Evolutionary conservation across 1,139 yeast genomes (phyloP).

Genomic region (Chernovozyma aurita): DNA sequence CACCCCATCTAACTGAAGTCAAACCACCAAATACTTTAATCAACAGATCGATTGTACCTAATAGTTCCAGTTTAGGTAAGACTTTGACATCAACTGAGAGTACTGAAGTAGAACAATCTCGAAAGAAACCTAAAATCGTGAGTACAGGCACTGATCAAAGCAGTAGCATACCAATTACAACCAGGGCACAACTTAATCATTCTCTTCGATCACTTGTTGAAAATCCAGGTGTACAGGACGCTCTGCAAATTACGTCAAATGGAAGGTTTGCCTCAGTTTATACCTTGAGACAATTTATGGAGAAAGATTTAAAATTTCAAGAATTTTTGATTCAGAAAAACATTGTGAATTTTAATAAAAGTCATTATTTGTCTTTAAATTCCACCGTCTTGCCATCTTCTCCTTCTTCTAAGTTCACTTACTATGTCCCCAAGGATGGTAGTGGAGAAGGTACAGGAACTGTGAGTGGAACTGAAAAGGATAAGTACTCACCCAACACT

Average conservation of each 20-base stretch:
- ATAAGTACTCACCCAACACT: constrained; percentile 9
- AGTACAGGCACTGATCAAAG: constrained; percentile 1
- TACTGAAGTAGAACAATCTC: neutral
- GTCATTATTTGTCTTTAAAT: neutral
- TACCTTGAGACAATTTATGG: constrained; percentile 49
- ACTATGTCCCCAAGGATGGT: neutral
- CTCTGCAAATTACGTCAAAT: constrained; percentile 19
- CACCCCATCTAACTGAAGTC: constrained; percentile 32
- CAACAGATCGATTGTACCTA: constrained; percentile 4
- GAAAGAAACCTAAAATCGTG: neutral
- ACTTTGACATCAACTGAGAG: neutral
- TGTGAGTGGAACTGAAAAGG: neutral
- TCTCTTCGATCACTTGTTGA: constrained; percentile 17
- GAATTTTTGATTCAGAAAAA: constrained; percentile 26
- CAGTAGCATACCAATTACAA: constrained; percentile 16
- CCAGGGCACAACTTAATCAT: constrained; percentile 25
- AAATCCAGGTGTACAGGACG: constrained; percentile 23
- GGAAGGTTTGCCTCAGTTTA: constrained; percentile 40
- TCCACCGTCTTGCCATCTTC: neutral
- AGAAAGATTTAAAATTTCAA: constrained; percentile 43
- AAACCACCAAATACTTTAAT: constrained; percentile 24
- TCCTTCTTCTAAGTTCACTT: neutral
- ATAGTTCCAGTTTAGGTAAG: neutral
- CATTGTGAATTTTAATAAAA: constrained; percentile 13
- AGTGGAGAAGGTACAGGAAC: neutral